These are phyloP conservation scores for Pezicula radicicola DNA, from an alignment of 2,329 filamentous ascomycete genomes.

Conservation along the genomic window DNA sequence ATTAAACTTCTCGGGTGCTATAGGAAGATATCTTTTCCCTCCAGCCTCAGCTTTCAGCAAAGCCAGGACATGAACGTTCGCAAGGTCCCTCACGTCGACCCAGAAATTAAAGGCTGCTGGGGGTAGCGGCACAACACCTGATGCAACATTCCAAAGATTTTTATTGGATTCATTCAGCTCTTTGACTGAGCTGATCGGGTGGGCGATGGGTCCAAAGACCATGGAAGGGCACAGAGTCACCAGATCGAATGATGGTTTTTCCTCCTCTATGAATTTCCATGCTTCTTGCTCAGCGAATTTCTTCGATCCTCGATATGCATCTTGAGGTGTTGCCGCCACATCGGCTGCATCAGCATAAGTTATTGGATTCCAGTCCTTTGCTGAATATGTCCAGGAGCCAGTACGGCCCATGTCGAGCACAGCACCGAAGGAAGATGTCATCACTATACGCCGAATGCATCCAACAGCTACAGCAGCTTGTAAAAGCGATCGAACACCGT, in stretches of 20 bases:
- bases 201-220: constrained; percentile 57
- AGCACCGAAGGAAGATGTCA: constrained; percentile 62
- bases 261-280: constrained; percentile 56
- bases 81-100: constrained; percentile 59
- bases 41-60: constrained; percentile 52
- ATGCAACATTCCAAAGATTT: constrained; percentile 59
- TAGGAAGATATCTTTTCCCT: constrained; percentile 55
- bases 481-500: constrained; percentile 25
- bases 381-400: constrained; percentile 43
- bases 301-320: constrained; percentile 39
- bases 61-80: constrained; percentile 56
- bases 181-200: constrained; percentile 58
- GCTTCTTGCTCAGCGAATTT: constrained; percentile 63
- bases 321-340: constrained; percentile 31
- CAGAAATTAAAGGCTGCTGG: constrained; percentile 41
- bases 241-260: constrained; percentile 52
- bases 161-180: constrained; percentile 69
- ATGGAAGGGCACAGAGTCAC: constrained; percentile 59
- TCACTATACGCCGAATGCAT: constrained; percentile 33
- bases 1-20: constrained; percentile 41
- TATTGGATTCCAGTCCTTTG: constrained; percentile 51
- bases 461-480: constrained; percentile 20
- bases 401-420: constrained; percentile 45
- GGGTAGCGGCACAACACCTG: constrained; percentile 51
- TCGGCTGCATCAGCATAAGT: constrained; percentile 43